These are phyloP conservation scores for Allium sativum DNA, from an alignment of 106 monocot species.

Conservation along the genomic window DNA sequence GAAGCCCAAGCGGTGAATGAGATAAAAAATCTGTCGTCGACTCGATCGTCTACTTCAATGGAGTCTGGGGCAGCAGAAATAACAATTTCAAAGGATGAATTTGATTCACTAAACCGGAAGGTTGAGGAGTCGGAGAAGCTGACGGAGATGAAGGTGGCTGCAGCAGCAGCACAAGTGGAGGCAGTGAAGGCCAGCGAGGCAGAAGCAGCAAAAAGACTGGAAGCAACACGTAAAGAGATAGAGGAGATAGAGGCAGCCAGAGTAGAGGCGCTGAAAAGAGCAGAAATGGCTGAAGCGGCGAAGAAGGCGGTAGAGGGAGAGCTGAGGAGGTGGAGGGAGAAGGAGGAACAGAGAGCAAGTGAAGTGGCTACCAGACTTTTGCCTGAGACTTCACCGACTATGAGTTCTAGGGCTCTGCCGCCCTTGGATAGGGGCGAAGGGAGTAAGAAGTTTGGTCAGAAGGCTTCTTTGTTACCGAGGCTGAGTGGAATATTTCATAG, in stretches of 20 bases:
- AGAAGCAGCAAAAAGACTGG: constrained; percentile 52
- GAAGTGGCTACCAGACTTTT: constrained; percentile 24
- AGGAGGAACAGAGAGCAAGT: constrained; percentile 44
- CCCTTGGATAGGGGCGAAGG: constrained; percentile 9
- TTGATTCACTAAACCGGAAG: constrained; percentile 46
- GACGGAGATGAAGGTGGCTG: constrained; percentile 63
- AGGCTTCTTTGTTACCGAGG: constrained; percentile 16
- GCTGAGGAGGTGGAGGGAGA: constrained; percentile 55
- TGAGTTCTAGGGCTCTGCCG: not conserved
- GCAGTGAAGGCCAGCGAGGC: constrained; percentile 54
- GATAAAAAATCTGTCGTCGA: constrained; percentile 46
- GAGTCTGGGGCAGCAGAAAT: constrained; percentile 52
- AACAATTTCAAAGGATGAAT: constrained; percentile 59
- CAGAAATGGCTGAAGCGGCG: constrained; percentile 63
- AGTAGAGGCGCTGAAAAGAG: constrained; percentile 55
- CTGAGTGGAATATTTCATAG: constrained; percentile 38
- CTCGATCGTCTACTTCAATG: constrained; percentile 37
- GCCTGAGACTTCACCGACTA: constrained; percentile 15
- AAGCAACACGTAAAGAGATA: constrained; percentile 46
- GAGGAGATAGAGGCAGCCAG: constrained; percentile 45
- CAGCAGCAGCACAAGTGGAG: constrained; percentile 61
- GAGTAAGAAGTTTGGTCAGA: constrained; percentile 8
- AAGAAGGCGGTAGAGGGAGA: constrained; percentile 69
- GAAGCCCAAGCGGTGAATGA: constrained; percentile 48
- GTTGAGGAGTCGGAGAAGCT: constrained; percentile 49